Evolutionary conservation across 2,329 filamentous ascomycete species (phyloP).

Genomic region (Trichoderma hamatum): DNA sequence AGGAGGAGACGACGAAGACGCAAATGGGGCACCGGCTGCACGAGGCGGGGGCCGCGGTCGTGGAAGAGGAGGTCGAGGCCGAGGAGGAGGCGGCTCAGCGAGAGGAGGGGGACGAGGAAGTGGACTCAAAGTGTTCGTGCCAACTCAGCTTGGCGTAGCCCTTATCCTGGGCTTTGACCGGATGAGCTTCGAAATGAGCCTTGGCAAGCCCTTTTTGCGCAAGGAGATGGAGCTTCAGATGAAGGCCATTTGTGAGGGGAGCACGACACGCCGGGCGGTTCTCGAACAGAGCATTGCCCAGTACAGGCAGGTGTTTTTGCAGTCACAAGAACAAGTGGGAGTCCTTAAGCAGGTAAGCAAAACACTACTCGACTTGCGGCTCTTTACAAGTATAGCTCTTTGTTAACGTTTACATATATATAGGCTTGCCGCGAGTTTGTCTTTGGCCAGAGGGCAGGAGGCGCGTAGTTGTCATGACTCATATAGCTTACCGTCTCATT

Average conservation of each 20-base stretch:
- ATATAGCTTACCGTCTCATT: not conserved
- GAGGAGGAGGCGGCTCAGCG: slow-evolving; percentile 45
- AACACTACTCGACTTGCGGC: too few relatives aligned
- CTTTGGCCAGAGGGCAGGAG: slow-evolving; percentile 31
- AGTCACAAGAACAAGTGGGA: slow-evolving; percentile 76
- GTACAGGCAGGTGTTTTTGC: slow-evolving; percentile 83
- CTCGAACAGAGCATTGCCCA: slow-evolving; percentile 82
- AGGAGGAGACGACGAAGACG: slow-evolving; percentile 46
- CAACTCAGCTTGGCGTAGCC: slow-evolving; percentile 86
- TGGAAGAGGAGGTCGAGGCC: slow-evolving; percentile 47
- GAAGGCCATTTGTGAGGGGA: slow-evolving; percentile 93
- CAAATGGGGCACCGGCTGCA: slow-evolving; percentile 43
- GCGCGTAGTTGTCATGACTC: not conserved
- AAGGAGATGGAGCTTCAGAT: slow-evolving; percentile 98
- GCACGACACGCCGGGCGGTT: slow-evolving; percentile 72
- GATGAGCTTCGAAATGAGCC: slow-evolving; percentile 88
- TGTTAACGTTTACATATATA: slow-evolving; percentile 1
- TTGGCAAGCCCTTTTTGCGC: slow-evolving; percentile 92
- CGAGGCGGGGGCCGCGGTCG: slow-evolving; percentile 55
- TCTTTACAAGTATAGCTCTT: not conserved
- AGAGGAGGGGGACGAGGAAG: slow-evolving; percentile 49
- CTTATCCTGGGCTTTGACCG: slow-evolving; percentile 93
- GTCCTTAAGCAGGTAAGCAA: slow-evolving; percentile 62
- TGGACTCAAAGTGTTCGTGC: slow-evolving; percentile 82
- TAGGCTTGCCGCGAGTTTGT: slow-evolving; percentile 47